These are phyloP conservation scores for Anacardium occidentale DNA, from an alignment of 345 rosid species.

Conservation along the genomic window DNA sequence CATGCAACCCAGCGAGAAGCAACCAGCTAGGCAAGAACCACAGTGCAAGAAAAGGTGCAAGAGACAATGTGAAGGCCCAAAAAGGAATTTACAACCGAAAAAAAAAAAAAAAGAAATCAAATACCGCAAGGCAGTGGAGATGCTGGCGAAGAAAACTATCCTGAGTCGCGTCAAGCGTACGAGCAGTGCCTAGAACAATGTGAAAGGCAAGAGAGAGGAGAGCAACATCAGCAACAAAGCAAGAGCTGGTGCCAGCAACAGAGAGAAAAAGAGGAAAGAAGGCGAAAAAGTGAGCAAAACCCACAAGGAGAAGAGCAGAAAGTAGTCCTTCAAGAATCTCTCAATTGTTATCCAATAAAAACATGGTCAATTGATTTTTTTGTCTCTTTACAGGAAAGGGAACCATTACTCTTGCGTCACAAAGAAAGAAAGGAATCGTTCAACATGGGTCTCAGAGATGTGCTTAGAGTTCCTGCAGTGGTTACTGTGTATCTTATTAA, in stretches of 20 bases:
- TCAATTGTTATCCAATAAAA: too few relatives aligned
- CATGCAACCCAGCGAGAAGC: neutral
- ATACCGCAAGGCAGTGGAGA: neutral
- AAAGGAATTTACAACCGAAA: neutral
- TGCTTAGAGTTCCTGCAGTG: constrained; percentile 37
- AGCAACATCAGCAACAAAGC: neutral
- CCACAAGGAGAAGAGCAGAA: constrained; percentile 12
- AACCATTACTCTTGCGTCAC: constrained; percentile 26
- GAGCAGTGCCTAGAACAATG: neutral
- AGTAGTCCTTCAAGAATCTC: too few relatives aligned
- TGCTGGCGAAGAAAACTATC: neutral
- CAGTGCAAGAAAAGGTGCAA: neutral
- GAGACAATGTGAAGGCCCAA: neutral
- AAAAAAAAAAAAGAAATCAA: neutral
- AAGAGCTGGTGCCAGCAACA: neutral
- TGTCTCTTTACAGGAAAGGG: constrained; percentile 32
- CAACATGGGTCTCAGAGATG: constrained; percentile 39
- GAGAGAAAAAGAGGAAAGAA: neutral
- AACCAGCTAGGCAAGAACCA: neutral
- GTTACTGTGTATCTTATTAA: constrained; percentile 33
- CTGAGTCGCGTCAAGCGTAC: neutral
- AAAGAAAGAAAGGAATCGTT: constrained; percentile 33
- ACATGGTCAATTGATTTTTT: neutral
- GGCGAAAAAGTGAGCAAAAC: neutral
- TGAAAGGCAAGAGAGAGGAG: neutral